Evolutionary conservation across 2,329 filamentous ascomycete species (phyloP).

Genomic region (Ophiocordyceps australis): DNA sequence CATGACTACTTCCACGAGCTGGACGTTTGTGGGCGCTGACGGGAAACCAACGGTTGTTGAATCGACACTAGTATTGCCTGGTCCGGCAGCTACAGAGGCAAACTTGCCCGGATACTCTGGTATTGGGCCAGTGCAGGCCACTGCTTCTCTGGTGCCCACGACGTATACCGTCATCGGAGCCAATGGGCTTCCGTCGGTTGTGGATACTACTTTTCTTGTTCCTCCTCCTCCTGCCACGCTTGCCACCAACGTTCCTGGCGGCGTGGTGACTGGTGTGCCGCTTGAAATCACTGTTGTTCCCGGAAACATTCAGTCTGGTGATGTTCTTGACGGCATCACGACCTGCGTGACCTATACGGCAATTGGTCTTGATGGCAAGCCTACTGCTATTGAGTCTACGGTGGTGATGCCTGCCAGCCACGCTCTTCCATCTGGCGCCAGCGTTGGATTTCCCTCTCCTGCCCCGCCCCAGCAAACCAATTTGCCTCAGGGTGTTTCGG

Average conservation of each 20-base stretch:
- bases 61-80: slow-evolving; percentile 12
- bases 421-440: slow-evolving; percentile 5
- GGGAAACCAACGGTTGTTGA: slow-evolving; percentile 8
- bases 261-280: slow-evolving; percentile 8
- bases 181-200: slow-evolving; percentile 10
- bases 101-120: slow-evolving; percentile 3
- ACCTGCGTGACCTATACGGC: slow-evolving; percentile 13
- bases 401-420: slow-evolving; percentile 8
- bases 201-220: slow-evolving; percentile 9
- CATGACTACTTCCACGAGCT: slow-evolving; percentile 4
- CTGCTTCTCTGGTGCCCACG: slow-evolving; percentile 6
- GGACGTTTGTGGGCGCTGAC: slow-evolving; percentile 7
- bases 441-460: slow-evolving; percentile 4
- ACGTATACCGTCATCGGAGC: slow-evolving; percentile 11
- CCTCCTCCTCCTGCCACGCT: slow-evolving; percentile 4
- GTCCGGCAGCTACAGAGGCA: slow-evolving; percentile 3
- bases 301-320: slow-evolving; percentile 1
- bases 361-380: slow-evolving; percentile 6
- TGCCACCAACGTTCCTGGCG: slow-evolving; percentile 2
- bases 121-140: slow-evolving; percentile 3
- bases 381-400: slow-evolving; percentile 16
- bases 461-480: slow-evolving; percentile 3
- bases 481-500: slow-evolving; percentile 6
- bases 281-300: slow-evolving; percentile 5
- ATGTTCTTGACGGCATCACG: slow-evolving; percentile 4